Conservation (phyloP, 208 protist genomes). For the Trichomonas vaginalis region DNA sequence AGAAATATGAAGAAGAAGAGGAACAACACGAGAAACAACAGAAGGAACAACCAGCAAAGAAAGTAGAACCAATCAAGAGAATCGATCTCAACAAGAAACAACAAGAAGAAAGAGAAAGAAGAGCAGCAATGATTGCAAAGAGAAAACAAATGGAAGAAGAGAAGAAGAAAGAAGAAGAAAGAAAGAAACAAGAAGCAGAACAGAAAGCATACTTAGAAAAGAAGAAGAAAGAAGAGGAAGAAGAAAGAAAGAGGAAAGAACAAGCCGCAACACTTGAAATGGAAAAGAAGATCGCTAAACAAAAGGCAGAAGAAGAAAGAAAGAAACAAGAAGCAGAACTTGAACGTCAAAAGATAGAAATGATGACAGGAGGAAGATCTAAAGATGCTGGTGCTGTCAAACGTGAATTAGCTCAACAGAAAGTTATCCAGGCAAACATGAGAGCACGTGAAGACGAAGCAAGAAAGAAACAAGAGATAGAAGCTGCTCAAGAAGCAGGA, state of each 20-base stretch:
- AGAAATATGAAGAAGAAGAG: too few species aligned
- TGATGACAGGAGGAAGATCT: too few species aligned
- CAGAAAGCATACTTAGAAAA: neutral
- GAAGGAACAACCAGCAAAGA: neutral
- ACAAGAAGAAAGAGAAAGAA: neutral
- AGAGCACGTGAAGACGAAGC: neutral
- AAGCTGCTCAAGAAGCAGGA: neutral
- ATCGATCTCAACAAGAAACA: neutral
- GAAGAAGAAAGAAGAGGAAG: neutral
- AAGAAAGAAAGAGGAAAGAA: neutral
- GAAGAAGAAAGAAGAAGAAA: neutral
- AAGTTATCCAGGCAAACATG: neutral
- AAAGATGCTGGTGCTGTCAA: neutral
- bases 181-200: neutral
- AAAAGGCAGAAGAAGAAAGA: neutral
- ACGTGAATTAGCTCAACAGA: neutral
- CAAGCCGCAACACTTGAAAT: too few species aligned
- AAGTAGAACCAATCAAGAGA: neutral
- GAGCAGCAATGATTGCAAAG: neutral
- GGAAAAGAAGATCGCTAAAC: neutral
- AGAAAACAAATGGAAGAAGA: neutral
- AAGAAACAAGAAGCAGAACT: neutral
- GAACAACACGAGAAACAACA: neutral
- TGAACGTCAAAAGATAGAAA: neutral
- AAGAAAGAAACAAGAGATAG: neutral